A percentile compares a stretch with the other conserved stretches of the same genome.
phyloP scores from a whole-genome alignment of 495 filamentous ascomycete genomes.

The Lichina pygmaea region DNA sequence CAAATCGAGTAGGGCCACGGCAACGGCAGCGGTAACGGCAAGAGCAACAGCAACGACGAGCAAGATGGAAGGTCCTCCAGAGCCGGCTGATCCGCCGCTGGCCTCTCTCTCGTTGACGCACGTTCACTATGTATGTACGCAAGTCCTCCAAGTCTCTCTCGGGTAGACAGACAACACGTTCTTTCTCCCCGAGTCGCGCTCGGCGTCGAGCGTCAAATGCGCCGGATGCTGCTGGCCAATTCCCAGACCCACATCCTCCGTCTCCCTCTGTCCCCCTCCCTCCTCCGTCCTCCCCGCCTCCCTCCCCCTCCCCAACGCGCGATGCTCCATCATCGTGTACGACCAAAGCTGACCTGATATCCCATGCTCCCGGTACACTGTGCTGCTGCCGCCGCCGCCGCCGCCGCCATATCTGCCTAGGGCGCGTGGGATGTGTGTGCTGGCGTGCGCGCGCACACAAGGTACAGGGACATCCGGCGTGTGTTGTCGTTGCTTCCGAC shows the following conservation, averaged over 20 bases:
- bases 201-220: background rate
- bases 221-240: background rate
- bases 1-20: no score
- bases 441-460: background rate
- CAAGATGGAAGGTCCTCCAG: no score
- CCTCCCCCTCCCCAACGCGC: no score
- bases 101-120: slow-evolving; percentile 85
- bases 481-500: background rate
- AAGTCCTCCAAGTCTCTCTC: background rate
- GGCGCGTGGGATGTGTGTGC: no score
- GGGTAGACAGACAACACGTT: background rate
- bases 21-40: no score
- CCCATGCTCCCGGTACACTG: background rate
- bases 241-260: no score
- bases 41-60: no score
- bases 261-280: no score
- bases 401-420: no score
- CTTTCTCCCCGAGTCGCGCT: background rate
- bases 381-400: background rate
- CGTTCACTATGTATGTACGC: slow-evolving; percentile 63
- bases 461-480: background rate
- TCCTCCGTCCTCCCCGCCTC: no score
- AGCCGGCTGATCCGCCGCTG: slow-evolving; percentile 27
- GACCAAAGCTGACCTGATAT: background rate
- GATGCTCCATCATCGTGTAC: no score